Conservation (phyloP, 2,329 filamentous ascomycete genomes). For the Colletotrichum sp. region DNA sequence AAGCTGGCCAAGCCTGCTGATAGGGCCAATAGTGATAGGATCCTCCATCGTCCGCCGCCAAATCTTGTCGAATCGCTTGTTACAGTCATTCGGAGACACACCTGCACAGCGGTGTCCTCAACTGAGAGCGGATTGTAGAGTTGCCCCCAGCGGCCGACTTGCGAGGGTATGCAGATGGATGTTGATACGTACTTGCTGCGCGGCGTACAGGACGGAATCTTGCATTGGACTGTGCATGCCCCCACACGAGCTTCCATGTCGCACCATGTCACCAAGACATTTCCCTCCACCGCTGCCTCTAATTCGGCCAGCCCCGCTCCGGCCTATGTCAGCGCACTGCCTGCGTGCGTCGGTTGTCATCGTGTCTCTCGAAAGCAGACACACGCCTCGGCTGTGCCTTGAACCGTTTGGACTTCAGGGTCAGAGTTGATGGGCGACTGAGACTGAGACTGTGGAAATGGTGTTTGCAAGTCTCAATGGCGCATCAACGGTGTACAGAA, state of each 20-base stretch:
- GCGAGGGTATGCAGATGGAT: not conserved
- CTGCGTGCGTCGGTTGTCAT: not conserved
- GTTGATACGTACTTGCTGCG: slow-evolving; percentile 2
- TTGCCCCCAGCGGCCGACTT: not conserved
- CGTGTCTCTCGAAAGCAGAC: not conserved
- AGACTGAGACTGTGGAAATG: not conserved
- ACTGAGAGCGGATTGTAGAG: not conserved
- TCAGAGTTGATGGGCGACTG: not conserved
- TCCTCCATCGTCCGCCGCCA: not conserved
- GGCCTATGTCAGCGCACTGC: not conserved
- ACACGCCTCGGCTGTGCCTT: not conserved
- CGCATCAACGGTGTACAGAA: not conserved
- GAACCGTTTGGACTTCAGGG: not conserved
- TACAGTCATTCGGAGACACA: not conserved
- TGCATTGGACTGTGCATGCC: slow-evolving; percentile 15
- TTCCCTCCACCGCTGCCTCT: not conserved
- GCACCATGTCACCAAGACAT: not conserved
- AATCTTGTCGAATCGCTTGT: not conserved
- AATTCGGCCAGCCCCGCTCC: not conserved
- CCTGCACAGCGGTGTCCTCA: not conserved
- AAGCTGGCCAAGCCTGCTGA: not conserved
- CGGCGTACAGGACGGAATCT: slow-evolving; percentile 19
- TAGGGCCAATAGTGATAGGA: not conserved
- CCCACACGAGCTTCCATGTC: slow-evolving; percentile 11
- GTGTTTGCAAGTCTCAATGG: not conserved